Evolutionary conservation across 352 stramenopile species (phyloP), one percentile per base, ranked within the genome.

Genomic region (Phytopythium vexans): DNA sequence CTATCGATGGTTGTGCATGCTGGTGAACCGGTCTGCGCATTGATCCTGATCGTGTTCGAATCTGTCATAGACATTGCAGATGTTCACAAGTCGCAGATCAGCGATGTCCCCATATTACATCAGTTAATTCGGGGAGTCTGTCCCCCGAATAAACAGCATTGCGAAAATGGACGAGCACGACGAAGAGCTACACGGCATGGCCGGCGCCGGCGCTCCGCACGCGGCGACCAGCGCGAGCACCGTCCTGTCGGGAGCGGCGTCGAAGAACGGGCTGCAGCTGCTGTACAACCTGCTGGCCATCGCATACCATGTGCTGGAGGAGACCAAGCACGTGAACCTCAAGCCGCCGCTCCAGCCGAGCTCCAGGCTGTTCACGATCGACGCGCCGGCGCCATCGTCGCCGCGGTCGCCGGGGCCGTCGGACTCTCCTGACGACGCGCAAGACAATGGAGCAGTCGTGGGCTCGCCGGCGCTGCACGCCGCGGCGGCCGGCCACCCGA

Each of bases 281-380:
- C 66, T 92, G 16, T 73, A 85, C 33, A 71, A 88, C 36, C 71
- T 92, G 43, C 66, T 92, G 10, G 76, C 81, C 33, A 82, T 92
- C 54, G 74, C 75, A 16, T 89, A 82, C 53, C 82, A 89, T 40
- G 78, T 92, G 49, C 78, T 92, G 16, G 77, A 88, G 54, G 83
- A 94, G 64, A 79, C 72, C 55, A 89, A 89, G 62, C 66, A 92
- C 63, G 83, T 92, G 64, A 94, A 94, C 59, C 68, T 92, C 16
- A 92, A 89, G 65, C 79, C 82, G 21, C 83, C 83, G 32, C 76
- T 94, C 1, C 83, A 88, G 50, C 77, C 82, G 32, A 94, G 75
- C 56, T 90, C 81, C 40, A 84, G 77, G 51, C 65, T 92, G 39
- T 94, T 92, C 57, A 70, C 77, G n/a, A 54, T 71, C 7, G 76